Base-by-base conservation (phyloP, 2,329 filamentous ascomycete genomes). In the Orbilia oligospora region DNA sequence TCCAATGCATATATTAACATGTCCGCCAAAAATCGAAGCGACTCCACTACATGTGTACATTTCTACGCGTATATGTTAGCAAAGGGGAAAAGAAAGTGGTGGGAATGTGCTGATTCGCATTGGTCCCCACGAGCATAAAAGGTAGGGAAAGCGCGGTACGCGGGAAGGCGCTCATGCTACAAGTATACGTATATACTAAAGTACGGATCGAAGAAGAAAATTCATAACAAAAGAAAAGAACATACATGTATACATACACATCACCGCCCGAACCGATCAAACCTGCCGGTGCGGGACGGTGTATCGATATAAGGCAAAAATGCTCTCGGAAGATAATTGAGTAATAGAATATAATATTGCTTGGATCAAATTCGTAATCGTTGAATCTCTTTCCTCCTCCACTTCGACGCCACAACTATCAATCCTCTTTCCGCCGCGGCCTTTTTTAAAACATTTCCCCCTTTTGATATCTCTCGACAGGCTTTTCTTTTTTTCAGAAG, bases 271-370 rank as follows among this genome's bases (percentile, higher is more conserved):
- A 44, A 44, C 44, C 56, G 22, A 30, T 38, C 20, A 64, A 65
- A 56, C 27, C n/a, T n/a, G 56, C 46, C 33, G 68, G 68, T 14
- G 24, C 48, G 48, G 56, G 36, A 71, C 55, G 56, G 53, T 71
- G 22, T 55, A 71, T 51, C 22, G 36, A 18, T 41, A 51, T 18
- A 56, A 44, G 56, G 20, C n/a, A 48, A 58, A n/a, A 48, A 30
- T 58, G 48, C 20, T 46, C 46, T 65, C 44, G 56, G 68, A 71
- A 56, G 41, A 65, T 71, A 71, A 64, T 64, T 65, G 56, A 30
- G 56, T 44, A 65, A 71, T 64, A 55, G 48, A 38, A 53, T 63
- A 9, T 38, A 71, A 44, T 61, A 55, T 36, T 71, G 58, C 33
- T 49, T 48, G 24, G n/a, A 49, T 65, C 61, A 49, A 64, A 48